These are phyloP conservation scores for Actinidia polygama DNA, from an alignment of 179 eudicot genomes.

Conservation along the genomic window DNA sequence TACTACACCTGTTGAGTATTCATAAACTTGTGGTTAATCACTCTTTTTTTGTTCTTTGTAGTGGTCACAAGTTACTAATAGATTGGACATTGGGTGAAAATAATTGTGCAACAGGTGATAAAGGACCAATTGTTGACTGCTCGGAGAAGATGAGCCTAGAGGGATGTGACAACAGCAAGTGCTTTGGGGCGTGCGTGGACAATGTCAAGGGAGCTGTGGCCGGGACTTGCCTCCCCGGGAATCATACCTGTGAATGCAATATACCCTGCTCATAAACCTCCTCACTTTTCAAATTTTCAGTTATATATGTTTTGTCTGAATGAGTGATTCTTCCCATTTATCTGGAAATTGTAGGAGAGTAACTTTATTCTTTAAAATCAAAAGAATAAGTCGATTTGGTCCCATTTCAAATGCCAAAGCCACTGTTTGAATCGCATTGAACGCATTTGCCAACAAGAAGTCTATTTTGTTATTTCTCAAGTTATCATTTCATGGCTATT, in stretches of 20 bases:
- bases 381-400: not conserved
- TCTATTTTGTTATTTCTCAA: too few relatives aligned
- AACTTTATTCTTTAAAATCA: not conserved
- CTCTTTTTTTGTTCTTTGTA: not conserved
- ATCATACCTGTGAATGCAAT: not conserved
- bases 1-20: slow-evolving; percentile 17
- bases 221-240: slow-evolving; percentile 9
- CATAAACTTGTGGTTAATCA: not conserved
- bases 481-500: too few relatives aligned
- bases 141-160: not conserved
- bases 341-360: not conserved
- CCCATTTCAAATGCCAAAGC: too few relatives aligned
- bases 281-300: not conserved
- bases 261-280: slow-evolving; percentile 7
- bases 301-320: too few relatives aligned
- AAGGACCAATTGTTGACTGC: slow-evolving; percentile 3
- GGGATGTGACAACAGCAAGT: not conserved
- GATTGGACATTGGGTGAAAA: not conserved
- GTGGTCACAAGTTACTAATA: not conserved
- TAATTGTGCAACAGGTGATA: slow-evolving; percentile 6
- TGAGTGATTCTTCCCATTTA: not conserved
- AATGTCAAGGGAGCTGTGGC: slow-evolving; percentile 11
- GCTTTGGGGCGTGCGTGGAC: not conserved
- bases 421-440: too few relatives aligned
- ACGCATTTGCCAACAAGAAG: too few relatives aligned